Conservation (phyloP, 768 basidiomycete genomes). For the Agaricus subrufescens region DNA sequence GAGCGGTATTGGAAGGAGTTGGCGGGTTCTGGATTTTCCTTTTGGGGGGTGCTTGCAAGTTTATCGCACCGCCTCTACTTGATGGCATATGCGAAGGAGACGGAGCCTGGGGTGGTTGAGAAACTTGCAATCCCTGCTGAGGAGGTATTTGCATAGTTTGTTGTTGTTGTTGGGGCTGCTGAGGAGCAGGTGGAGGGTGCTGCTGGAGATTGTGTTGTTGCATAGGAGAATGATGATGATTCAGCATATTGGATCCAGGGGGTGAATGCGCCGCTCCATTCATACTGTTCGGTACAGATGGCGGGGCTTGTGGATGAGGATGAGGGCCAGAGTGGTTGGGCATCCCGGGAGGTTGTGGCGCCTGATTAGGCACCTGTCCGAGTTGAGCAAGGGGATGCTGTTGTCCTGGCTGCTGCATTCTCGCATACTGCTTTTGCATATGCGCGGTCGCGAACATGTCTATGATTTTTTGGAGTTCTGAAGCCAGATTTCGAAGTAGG, state of each 20-base stretch:
- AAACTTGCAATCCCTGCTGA: slow-evolving; percentile 15
- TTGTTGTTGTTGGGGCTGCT: slow-evolving; percentile 16
- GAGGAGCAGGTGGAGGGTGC: slow-evolving; percentile 19
- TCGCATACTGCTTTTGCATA: slow-evolving; percentile 11
- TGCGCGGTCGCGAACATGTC: slow-evolving; percentile 15
- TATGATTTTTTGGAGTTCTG: slow-evolving; percentile 40
- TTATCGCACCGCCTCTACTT: background rate
- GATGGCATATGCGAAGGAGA: slow-evolving; percentile 5
- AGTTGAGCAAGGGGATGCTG: slow-evolving; percentile 11
- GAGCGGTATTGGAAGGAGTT: slow-evolving; percentile 7
- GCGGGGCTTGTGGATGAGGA: slow-evolving; percentile 4
- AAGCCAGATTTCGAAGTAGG: slow-evolving; percentile 38
- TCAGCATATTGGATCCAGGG: slow-evolving; percentile 6
- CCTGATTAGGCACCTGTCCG: slow-evolving; percentile 5
- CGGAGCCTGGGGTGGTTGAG: slow-evolving; percentile 16
- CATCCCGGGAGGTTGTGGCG: background rate
- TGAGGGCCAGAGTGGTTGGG: background rate
- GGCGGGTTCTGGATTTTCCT: slow-evolving; percentile 2
- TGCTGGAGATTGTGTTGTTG: slow-evolving; percentile 13
- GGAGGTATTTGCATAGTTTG: slow-evolving; percentile 12
- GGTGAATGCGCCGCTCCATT: slow-evolving; percentile 10
- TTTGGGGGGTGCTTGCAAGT: slow-evolving; percentile 7
- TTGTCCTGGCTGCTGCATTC: slow-evolving; percentile 12
- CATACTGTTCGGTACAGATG: slow-evolving; percentile 10
- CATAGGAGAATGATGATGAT: background rate